Conservation (phyloP, 345 rosid species). For the Brassica incana region DNA sequence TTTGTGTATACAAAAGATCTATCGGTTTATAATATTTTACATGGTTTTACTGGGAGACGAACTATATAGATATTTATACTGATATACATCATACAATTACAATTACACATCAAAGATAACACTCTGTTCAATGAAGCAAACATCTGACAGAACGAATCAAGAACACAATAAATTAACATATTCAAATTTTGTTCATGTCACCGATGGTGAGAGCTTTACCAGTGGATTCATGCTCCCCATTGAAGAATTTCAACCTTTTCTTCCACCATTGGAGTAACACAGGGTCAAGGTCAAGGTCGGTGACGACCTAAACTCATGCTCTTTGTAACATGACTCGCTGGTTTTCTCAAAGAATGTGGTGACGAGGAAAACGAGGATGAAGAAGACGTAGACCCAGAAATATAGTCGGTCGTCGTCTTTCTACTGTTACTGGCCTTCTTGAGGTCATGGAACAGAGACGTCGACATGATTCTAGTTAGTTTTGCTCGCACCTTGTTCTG, state of each 20-base stretch:
- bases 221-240: constrained; percentile 26
- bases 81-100: constrained; percentile 10
- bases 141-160: constrained; percentile 16
- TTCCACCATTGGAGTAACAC: constrained; percentile 22
- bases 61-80: neutral
- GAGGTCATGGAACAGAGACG: constrained; percentile 22
- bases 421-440: constrained; percentile 25
- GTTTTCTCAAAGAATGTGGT: constrained; percentile 28
- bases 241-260: constrained; percentile 24
- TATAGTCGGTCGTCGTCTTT: constrained; percentile 21
- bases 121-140: constrained; percentile 22
- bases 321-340: constrained; percentile 2
- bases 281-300: constrained; percentile 33
- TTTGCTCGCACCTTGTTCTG: constrained; percentile 30
- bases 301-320: constrained; percentile 10
- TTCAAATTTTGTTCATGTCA: constrained; percentile 13
- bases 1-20: constrained; percentile 26
- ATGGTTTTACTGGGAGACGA: neutral
- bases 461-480: constrained; percentile 28
- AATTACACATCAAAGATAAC: constrained; percentile 15
- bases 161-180: neutral
- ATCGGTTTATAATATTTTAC: constrained; percentile 18
- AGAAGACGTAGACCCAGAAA: constrained; percentile 41
- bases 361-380: constrained; percentile 39
- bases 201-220: neutral